Evolutionary conservation across 2,329 filamentous ascomycete genomes (phyloP), one percentile per base, ranked within the genome.

Genomic region (Trichophaea hybrida): DNA sequence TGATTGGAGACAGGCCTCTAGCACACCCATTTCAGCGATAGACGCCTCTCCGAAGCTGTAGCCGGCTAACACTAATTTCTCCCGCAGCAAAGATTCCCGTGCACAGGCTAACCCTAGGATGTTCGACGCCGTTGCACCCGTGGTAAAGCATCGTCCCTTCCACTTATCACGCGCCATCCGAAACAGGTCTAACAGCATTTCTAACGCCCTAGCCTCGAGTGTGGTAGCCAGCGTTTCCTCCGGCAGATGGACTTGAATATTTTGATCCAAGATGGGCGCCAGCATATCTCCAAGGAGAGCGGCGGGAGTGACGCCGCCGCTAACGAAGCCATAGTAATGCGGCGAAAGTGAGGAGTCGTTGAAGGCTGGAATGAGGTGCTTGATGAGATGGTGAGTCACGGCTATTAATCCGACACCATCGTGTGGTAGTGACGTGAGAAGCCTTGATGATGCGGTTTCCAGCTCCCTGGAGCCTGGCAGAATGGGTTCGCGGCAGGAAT

Each of bases 251-350:
- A 94, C 86, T 60, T 84, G 79, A 4, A 89, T 83, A 71, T 90
- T 95, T 70, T 94, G 88, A 70, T 96, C 90, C 62, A 84, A 79
- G 6, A 80, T 78, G 4, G 83, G 83, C 62, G 91, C 88, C n/a
- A 95, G 73, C 64, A 88, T 85, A 71, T 96, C 91, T 1, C 88
- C 90, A 57, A 87, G 80, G 66, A 85, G 78, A 35, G 89, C 89
- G 31, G 88, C 81, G 5, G 88, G 87, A 0, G 90, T 86, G 6
- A 78, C 76, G 12, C 88, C 86, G 49, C 91, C 91, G 0, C 84
- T 94, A 5, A 96, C 85, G 70, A 96, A 95, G 61, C 88, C 90
- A 71, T 88, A 94, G 75, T 94, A 94, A 58, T 82, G 80, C 8
- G 81, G 72, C 48, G 79, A 81, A 46, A 79, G 77, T 65, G 81